These are phyloP conservation scores for Fraxinus platypoda DNA, from an alignment of 305 asterid species.

Conservation along the genomic window DNA sequence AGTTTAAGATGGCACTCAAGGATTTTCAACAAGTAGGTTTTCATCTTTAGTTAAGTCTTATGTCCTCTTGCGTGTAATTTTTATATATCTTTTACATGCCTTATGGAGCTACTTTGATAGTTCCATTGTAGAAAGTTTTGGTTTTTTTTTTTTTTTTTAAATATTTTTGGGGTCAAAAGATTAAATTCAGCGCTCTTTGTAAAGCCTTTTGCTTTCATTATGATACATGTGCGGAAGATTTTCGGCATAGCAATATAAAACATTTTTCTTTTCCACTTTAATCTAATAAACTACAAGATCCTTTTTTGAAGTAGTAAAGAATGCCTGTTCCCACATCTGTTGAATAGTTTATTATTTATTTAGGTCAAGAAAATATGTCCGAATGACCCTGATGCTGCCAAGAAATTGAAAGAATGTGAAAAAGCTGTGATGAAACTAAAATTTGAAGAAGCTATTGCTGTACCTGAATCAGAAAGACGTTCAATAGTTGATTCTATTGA, in stretches of 20 bases:
- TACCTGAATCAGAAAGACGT: conserved; percentile 61
- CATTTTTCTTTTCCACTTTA: neutral
- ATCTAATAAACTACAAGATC: neutral
- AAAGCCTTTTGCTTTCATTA: neutral
- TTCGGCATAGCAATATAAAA: too few relatives aligned
- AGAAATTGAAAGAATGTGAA: conserved; percentile 45
- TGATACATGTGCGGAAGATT: neutral
- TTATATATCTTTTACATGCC: too few relatives aligned
- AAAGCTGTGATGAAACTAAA: conserved; percentile 87
- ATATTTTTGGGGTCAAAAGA: too few relatives aligned
- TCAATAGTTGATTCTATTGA: conserved; percentile 85
- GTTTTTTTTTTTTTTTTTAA: too few relatives aligned
- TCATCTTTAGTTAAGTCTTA: neutral
- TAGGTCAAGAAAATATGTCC: conserved; percentile 24
- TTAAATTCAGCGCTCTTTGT: neutral
- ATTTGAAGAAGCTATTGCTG: conserved; percentile 94
- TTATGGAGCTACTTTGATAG: too few relatives aligned
- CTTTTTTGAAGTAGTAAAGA: neutral
- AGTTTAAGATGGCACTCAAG: conserved; percentile 90
- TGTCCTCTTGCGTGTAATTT: neutral
- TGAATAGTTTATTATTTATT: neutral
- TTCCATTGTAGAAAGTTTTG: too few relatives aligned
- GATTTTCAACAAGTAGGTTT: conserved; percentile 78
- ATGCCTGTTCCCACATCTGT: neutral
- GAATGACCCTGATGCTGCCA: conserved; percentile 20